A percentile compares a stretch with the other conserved stretches of the same genome.
Evolutionary conservation across 257 asterid species (phyloP).

Genomic region (Solanum sparsipilum): DNA sequence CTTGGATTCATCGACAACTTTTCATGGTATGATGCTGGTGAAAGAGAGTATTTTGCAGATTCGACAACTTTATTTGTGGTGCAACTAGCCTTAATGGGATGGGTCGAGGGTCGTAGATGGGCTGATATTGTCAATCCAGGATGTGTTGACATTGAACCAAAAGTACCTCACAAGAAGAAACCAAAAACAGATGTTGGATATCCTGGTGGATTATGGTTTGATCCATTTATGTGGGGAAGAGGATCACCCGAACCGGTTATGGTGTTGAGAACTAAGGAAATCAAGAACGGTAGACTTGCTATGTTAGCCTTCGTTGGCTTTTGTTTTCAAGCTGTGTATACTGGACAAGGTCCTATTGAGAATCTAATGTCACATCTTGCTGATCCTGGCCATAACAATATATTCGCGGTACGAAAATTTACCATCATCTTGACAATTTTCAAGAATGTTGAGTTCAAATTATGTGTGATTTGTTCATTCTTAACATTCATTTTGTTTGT

Average conservation of each 20-base stretch:
- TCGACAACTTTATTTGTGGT: conserved; percentile 49
- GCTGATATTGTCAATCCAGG: conserved; percentile 79
- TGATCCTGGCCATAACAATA: conserved; percentile 85
- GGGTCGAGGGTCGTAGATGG: conserved; percentile 93
- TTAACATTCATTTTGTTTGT: neutral
- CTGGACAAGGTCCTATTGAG: conserved; percentile 63
- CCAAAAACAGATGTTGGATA: conserved; percentile 75
- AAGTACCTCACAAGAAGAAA: conserved; percentile 42
- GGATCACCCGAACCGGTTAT: conserved; percentile 87
- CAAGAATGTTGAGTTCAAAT: neutral
- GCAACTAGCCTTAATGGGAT: conserved; percentile 68
- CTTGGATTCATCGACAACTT: conserved; percentile 60
- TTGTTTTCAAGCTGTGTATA: conserved; percentile 71
- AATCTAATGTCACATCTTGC: conserved; percentile 66
- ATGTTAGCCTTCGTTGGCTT: conserved; percentile 83
- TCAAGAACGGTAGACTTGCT: conserved; percentile 83
- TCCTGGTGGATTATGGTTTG: conserved; percentile 88
- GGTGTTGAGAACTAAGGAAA: conserved; percentile 80
- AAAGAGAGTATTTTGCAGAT: conserved; percentile 61
- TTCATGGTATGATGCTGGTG: conserved; percentile 79
- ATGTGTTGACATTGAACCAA: conserved; percentile 60
- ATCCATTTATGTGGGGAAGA: conserved; percentile 81
- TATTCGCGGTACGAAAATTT: conserved; percentile 41
- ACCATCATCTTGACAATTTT: neutral
- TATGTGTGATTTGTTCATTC: neutral